These are phyloP conservation scores for Fraxinus sp. DNA, from an alignment of 305 asterid species.

Conservation along the genomic window DNA sequence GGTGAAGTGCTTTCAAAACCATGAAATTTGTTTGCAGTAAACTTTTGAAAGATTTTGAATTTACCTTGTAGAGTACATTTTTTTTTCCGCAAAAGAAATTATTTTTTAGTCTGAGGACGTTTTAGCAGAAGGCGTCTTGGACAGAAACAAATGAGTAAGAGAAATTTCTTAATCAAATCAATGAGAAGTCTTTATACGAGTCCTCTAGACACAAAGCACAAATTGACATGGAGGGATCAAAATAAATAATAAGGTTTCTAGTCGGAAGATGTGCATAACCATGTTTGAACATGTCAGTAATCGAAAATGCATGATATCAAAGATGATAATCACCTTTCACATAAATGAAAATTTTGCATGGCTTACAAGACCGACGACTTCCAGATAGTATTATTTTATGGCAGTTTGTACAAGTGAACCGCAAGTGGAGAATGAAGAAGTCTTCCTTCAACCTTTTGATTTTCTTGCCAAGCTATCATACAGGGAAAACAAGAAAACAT, in stretches of 20 bases:
- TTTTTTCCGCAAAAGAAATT: not conserved
- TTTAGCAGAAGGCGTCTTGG: not conserved
- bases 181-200: not conserved
- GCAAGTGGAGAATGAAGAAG: slow-evolving; percentile 59
- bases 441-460: slow-evolving; percentile 39
- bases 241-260: not conserved
- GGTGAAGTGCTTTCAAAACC: too few relatives aligned
- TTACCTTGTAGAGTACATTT: not conserved
- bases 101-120: not conserved
- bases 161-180: not conserved
- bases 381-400: slow-evolving; percentile 42
- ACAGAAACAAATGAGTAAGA: not conserved
- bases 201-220: slow-evolving; percentile 1
- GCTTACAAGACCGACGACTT: slow-evolving; percentile 50
- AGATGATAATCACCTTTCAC: slow-evolving; percentile 45
- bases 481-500: slow-evolving; percentile 20
- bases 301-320: slow-evolving; percentile 1
- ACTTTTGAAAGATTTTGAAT: not conserved
- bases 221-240: not conserved
- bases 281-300: not conserved
- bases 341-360: slow-evolving; percentile 52
- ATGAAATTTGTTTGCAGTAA: not conserved
- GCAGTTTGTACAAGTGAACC: slow-evolving; percentile 33
- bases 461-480: slow-evolving; percentile 45
- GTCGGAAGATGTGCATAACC: not conserved